phyloP scores from a whole-genome alignment of 2,329 filamentous ascomycete species.

The Arachnopeziza araneosa region DNA sequence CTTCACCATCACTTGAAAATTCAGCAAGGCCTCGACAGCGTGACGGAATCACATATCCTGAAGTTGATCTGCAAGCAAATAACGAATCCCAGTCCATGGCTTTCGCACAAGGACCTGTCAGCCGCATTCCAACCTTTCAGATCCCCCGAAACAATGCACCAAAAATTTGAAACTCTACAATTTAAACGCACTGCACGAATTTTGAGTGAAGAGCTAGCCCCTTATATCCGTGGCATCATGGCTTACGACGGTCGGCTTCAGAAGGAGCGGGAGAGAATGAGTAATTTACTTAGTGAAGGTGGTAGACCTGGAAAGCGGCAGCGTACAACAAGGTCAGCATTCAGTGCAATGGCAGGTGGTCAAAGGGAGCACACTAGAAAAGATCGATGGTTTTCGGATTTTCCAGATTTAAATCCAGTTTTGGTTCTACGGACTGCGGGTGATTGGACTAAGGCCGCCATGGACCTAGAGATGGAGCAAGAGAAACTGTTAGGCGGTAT shows the following conservation, averaged over 20 bases:
- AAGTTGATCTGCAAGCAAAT: slow-evolving; percentile 17
- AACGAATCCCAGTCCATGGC: slow-evolving; percentile 10
- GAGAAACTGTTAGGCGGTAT: not conserved
- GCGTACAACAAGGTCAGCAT: slow-evolving; percentile 67
- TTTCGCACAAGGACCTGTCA: slow-evolving; percentile 49
- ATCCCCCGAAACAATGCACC: slow-evolving; percentile 37
- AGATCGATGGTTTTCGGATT: slow-evolving; percentile 65
- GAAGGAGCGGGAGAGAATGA: slow-evolving; percentile 57
- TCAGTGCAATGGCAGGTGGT: slow-evolving; percentile 73
- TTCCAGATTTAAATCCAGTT: slow-evolving; percentile 46
- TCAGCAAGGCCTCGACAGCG: slow-evolving; percentile 16
- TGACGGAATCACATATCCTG: slow-evolving; percentile 21
- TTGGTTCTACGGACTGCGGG: slow-evolving; percentile 60
- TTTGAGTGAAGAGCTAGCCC: slow-evolving; percentile 73
- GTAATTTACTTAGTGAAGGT: slow-evolving; percentile 56
- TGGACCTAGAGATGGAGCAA: not conserved
- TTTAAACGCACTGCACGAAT: slow-evolving; percentile 67
- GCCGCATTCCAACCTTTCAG: slow-evolving; percentile 54
- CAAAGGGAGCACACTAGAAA: slow-evolving; percentile 59
- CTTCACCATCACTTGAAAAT: slow-evolving; percentile 20
- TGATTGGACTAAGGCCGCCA: slow-evolving; percentile 24
- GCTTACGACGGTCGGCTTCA: slow-evolving; percentile 68
- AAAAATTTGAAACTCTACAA: slow-evolving; percentile 59
- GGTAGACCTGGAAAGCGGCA: slow-evolving; percentile 50
- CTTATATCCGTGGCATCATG: slow-evolving; percentile 83